Evolutionary conservation across 148 eudicot species (phyloP).

Genomic region (Talinum fruticosum): DNA sequence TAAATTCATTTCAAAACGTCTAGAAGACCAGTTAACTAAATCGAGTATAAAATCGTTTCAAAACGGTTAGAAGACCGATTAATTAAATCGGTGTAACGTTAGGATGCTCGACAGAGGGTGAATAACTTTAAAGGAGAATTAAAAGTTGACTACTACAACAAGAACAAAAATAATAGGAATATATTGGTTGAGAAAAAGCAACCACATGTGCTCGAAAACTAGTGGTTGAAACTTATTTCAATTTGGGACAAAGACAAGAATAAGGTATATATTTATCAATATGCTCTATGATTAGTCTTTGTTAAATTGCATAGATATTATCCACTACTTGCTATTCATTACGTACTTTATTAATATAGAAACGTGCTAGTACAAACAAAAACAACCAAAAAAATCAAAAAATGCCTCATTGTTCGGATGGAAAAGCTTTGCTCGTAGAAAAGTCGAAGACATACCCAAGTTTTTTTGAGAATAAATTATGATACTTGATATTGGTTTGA

Average conservation of each 20-base stretch:
- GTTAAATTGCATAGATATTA: background rate
- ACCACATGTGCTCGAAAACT: constrained; percentile 1
- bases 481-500: background rate
- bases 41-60: no score
- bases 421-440: background rate
- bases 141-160: background rate
- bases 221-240: constrained; percentile 10
- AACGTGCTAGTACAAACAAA: background rate
- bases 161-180: background rate
- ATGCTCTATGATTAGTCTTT: background rate
- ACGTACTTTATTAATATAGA: background rate
- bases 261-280: background rate
- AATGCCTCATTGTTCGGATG: constrained; percentile 1
- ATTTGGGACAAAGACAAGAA: constrained; percentile 16
- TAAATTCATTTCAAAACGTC: no score
- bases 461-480: background rate
- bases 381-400: background rate
- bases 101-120: background rate
- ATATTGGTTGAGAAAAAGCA: background rate
- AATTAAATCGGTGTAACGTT: no score
- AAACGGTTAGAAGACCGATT: no score
- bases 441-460: background rate
- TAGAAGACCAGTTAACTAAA: no score
- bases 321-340: background rate
- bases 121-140: constrained; percentile 17